phyloP scores from a whole-genome alignment of 139 green algal species.

The Coelastrella sp. region DNA sequence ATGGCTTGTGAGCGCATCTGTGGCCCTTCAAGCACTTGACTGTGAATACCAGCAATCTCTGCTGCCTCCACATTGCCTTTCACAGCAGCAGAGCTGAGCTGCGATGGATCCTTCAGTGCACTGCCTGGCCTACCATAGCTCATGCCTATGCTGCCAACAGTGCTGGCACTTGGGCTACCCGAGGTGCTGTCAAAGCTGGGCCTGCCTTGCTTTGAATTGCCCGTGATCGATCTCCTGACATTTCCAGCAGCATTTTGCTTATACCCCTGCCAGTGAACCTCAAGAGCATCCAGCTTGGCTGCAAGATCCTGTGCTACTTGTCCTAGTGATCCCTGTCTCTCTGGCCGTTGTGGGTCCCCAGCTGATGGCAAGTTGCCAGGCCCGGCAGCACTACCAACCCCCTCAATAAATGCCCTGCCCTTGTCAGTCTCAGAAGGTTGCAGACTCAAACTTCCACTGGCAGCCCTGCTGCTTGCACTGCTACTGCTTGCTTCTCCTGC shows the following conservation, averaged over 20 bases:
- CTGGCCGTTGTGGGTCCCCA: not conserved
- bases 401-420: not conserved
- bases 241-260: not conserved
- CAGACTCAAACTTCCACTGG: not conserved
- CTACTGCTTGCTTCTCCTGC: not conserved
- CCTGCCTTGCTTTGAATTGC: not conserved
- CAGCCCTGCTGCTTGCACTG: not conserved
- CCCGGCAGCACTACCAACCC: not conserved
- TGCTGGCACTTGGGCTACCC: not conserved
- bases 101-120: not conserved
- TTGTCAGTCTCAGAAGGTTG: not conserved
- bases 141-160: slow-evolving; percentile 13
- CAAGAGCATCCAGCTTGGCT: slow-evolving; percentile 30
- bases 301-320: slow-evolving; percentile 12
- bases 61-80: not conserved
- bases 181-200: slow-evolving; percentile 6
- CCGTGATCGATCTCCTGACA: not conserved
- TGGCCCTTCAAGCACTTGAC: too few relatives aligned
- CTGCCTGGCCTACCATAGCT: not conserved
- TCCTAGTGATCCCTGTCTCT: not conserved
- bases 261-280: slow-evolving; percentile 37
- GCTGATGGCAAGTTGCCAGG: not conserved
- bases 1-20: too few relatives aligned
- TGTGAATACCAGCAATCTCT: too few relatives aligned
- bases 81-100: not conserved